Conservation (phyloP, 257 asterid species). For the Solanum appendiculatum region DNA sequence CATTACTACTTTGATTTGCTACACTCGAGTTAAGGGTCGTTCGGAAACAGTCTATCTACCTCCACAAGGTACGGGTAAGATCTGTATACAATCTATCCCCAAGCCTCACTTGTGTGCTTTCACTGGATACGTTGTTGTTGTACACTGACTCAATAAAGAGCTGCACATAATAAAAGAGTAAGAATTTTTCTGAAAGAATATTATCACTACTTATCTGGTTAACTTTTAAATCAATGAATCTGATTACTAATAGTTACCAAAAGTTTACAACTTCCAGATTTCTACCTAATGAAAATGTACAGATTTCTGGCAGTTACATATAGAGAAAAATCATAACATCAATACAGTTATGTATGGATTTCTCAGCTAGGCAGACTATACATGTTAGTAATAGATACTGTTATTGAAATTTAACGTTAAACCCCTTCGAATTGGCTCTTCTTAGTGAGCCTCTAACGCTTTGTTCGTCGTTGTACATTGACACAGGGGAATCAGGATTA, state of each 20-base stretch:
- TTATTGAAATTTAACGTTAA: conserved; percentile 45
- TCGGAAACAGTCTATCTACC: not conserved
- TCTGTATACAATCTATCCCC: not conserved
- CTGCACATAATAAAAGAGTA: not conserved
- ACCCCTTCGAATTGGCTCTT: conserved; percentile 70
- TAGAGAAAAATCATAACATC: not conserved
- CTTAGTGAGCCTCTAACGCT: conserved; percentile 7
- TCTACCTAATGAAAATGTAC: not conserved
- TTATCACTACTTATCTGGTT: not conserved
- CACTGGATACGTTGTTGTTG: not conserved
- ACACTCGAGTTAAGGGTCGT: not conserved
- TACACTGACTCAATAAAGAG: not conserved
- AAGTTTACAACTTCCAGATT: not conserved
- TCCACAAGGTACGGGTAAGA: not conserved
- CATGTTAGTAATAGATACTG: not conserved
- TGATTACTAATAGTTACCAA: not conserved
- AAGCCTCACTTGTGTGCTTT: not conserved
- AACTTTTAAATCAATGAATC: not conserved
- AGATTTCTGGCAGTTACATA: not conserved
- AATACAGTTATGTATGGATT: not conserved
- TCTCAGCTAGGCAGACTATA: not conserved
- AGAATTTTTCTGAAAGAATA: not conserved
- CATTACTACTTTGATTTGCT: not conserved
- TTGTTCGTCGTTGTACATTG: conserved; percentile 1
- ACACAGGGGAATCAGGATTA: conserved; percentile 7